Base-by-base conservation (phyloP, 345 rosid genomes). In the Lumnitzera racemosa region DNA sequence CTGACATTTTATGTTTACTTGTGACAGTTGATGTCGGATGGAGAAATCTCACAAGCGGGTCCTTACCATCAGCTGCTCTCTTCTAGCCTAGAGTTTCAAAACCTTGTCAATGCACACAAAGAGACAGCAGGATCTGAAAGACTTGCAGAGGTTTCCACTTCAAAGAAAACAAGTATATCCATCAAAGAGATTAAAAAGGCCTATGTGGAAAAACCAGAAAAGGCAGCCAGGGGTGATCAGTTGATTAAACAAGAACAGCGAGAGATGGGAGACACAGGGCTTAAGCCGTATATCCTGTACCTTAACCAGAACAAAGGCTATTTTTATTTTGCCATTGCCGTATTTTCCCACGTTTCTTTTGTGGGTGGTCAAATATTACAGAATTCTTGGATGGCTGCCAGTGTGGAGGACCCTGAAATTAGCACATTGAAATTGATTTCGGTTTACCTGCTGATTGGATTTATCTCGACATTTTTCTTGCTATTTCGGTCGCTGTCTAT, bases 111-210 rank as follows among this genome's bases (percentile, higher is more conserved):
- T 62, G 97, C 98, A 51, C 97, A 89, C 74, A 85, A 78, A 79
- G 91, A 92, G 72, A 92, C 97, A 0, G 98, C 98, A 51, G 98
- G 98, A 16, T 77, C 88, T 2, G 87, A 81, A 57, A 83, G 86
- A 65, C 80, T 76, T 55, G 54, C 78, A 3, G 75, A 74, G n/a
- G 84, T 74, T 46, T 61, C 80, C 4, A 58, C 70, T 53, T 67
- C 73, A 7, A 64, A 73, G 51, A 76, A 68, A 54, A 70, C 12
- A 24, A 62, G 73, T 55, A 58, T 64, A 46, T 63, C 76, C 53
- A 46, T 61, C 11, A 68, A 62, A 71, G 94, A 89, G 82, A 92
- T 92, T 67, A 77, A 67, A 68, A 81, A 69, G 61, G 74, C 77
- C 9, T 65, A 65, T 67, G 72, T 74, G 5, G 79, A 70, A 56